Base-by-base conservation (phyloP, 148 eudicot species). In the Camellia sinensis region DNA sequence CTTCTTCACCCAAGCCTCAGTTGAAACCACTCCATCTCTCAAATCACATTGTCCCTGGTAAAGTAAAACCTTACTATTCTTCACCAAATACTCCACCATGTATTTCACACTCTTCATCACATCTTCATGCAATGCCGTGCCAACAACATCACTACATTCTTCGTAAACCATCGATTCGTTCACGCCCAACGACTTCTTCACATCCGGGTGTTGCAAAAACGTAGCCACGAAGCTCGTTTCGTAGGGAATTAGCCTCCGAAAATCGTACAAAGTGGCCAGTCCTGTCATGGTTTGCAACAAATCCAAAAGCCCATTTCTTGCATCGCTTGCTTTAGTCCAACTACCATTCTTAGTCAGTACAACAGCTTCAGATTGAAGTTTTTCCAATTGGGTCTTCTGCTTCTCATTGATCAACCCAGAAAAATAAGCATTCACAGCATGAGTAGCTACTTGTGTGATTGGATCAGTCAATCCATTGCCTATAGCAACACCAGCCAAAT, bases 381-480 rank as follows among this genome's bases (percentile, higher is more conserved):
- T 70, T 71, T 92, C 97, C 74, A 96, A 41, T 37, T 77, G 82
- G 50, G 59, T 18, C 50, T 19, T 89, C 78, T 95, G 97, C 56
- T 84, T 84, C 2, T 87, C 91, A 66, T 92, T 90, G 63, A 95
- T 84, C 67, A 95, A 75, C 3, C 97, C 99, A 10, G 81, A 64
- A 62, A 70, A 90, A 44, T 93, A 92, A 43, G 92, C 90, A 80
- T 84, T 87, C 37, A 76, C 64, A 43, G 94, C 98, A 78, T 95
- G 94, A 69, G 94, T 93, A 7, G 65, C 71, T 2, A 95, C 94
- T 78, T 96, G 99, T 0, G 76, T 83, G 6, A 64, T 68, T 0
- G 99, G 99, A 29, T 96, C 95, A 22, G 95, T 92, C 48, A 96
- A 60, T 3, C 98, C 99, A 14, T 93, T 91, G 1, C 99, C 99